Evolutionary conservation across 2,329 filamentous ascomycete genomes (phyloP).

Genomic region (Allantophomopsis cytisporea): DNA sequence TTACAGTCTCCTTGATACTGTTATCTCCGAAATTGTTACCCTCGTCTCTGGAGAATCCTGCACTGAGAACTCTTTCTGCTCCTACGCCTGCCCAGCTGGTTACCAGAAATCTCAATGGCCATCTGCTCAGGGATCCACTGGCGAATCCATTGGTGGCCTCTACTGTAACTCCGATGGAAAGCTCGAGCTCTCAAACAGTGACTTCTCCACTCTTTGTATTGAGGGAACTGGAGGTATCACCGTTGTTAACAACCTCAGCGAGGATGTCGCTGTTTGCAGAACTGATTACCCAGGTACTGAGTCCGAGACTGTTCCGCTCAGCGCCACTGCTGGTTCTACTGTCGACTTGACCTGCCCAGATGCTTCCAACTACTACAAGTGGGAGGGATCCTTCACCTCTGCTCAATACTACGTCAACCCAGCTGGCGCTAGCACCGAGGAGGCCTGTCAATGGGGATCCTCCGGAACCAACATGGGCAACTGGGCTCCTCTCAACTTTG

Average conservation of each 20-base stretch:
- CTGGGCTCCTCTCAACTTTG: slow-evolving; percentile 77
- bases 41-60: slow-evolving; percentile 48
- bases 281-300: slow-evolving; percentile 95
- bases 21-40: slow-evolving; percentile 54
- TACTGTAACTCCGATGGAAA: slow-evolving; percentile 62
- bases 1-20: slow-evolving; percentile 30
- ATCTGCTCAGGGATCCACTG: slow-evolving; percentile 57
- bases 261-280: slow-evolving; percentile 67
- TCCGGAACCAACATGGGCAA: slow-evolving; percentile 53
- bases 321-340: slow-evolving; percentile 42
- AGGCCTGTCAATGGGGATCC: slow-evolving; percentile 68
- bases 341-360: slow-evolving; percentile 63
- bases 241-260: slow-evolving; percentile 60
- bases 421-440: slow-evolving; percentile 46
- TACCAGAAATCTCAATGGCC: slow-evolving; percentile 94
- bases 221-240: slow-evolving; percentile 51
- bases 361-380: slow-evolving; percentile 60
- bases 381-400: slow-evolving; percentile 62
- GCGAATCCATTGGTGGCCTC: slow-evolving; percentile 80
- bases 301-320: slow-evolving; percentile 68
- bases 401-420: slow-evolving; percentile 98
- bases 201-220: slow-evolving; percentile 61
- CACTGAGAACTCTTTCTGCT: slow-evolving; percentile 59
- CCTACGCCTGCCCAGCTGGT: slow-evolving; percentile 82
- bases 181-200: slow-evolving; percentile 62